Percentiles rank a stretch among this genome's conserved stretches.
Evolutionary conservation across 371 early-diverging fungal species (phyloP).

Genomic region (Mortierella sp.): DNA sequence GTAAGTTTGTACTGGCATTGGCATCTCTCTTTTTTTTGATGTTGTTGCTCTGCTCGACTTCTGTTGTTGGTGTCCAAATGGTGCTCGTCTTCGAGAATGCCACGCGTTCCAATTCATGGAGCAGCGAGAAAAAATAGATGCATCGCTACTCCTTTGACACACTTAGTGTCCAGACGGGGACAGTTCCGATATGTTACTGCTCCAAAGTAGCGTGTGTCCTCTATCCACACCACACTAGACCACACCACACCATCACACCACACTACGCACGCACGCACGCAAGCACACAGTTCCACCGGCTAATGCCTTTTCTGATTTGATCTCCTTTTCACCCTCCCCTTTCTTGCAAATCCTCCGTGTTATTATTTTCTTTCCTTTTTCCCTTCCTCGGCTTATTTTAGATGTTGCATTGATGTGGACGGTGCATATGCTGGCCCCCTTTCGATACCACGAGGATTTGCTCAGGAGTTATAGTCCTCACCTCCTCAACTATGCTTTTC

Average conservation of each 20-base stretch:
- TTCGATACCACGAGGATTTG: slow-evolving; percentile 62
- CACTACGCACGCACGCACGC: no score
- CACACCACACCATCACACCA: background rate
- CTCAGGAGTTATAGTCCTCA: slow-evolving; percentile 47
- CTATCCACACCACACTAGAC: background rate
- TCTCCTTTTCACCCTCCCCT: background rate
- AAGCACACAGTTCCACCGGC: background rate
- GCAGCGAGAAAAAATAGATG: background rate
- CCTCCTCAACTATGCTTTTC: slow-evolving; percentile 51
- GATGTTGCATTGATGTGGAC: slow-evolving; percentile 64
- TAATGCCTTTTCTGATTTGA: background rate
- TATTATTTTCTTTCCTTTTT: background rate
- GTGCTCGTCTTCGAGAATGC: background rate
- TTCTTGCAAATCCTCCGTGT: background rate
- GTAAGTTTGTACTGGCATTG: slow-evolving; percentile 13
- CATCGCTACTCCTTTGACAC: background rate
- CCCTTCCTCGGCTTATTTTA: slow-evolving; percentile 8
- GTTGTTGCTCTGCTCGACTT: background rate
- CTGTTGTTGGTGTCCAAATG: background rate
- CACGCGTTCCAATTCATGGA: background rate
- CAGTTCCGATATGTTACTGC: background rate
- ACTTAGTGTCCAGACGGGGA: background rate
- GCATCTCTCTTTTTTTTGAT: background rate
- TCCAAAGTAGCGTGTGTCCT: background rate
- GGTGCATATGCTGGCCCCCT: slow-evolving; percentile 62